A percentile compares a stretch with the other conserved stretches of the same genome.
Conservation (phyloP, 352 stramenopile genomes). For the Globisporangium cylindrosporum region DNA sequence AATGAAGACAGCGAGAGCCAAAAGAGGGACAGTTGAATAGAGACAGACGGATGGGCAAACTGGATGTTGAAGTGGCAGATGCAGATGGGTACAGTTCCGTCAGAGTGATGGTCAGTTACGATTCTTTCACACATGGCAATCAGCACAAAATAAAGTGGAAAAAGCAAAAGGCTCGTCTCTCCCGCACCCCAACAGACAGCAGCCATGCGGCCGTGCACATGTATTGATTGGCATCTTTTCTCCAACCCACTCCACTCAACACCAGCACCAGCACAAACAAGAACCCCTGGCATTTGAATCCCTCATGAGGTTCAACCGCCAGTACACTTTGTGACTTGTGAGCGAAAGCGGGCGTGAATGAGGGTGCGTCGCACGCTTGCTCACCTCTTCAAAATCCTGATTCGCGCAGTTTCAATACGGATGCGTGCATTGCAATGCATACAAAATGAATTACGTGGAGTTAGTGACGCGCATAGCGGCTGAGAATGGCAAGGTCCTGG, state of each 20-base stretch:
- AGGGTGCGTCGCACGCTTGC: background rate
- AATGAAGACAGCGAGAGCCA: too few relatives aligned
- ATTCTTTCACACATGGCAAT: background rate
- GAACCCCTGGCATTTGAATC: background rate
- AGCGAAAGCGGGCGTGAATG: background rate
- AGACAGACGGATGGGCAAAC: background rate
- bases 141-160: background rate
- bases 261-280: background rate
- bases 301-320: background rate
- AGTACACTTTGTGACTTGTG: background rate
- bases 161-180: background rate
- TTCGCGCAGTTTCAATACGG: background rate
- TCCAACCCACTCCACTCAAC: background rate
- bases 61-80: slow-evolving; percentile 12
- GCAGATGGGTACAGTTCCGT: background rate
- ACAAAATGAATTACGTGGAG: background rate
- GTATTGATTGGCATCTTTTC: background rate
- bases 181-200: background rate
- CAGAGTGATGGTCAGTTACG: background rate
- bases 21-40: background rate
- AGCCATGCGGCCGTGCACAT: background rate
- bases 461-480: background rate
- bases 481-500: background rate
- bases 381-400: background rate
- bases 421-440: background rate